phyloP scores from a whole-genome alignment of 1,139 yeast species.

The Suhomyces choctaworum region DNA sequence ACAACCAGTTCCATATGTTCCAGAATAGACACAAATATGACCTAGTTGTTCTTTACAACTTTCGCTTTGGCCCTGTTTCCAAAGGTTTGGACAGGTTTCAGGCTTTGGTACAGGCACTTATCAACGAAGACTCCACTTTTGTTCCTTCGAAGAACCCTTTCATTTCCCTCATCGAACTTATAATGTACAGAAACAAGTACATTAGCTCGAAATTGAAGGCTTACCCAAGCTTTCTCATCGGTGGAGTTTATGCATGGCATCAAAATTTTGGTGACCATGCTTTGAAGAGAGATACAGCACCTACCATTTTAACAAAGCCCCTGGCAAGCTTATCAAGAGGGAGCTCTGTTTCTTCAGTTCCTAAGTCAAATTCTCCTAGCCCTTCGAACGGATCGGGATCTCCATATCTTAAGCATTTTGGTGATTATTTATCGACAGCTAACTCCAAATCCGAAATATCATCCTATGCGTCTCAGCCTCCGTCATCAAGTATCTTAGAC shows the following conservation, averaged over 20 bases:
- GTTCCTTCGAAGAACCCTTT: constrained; percentile 42
- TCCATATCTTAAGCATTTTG: constrained; percentile 39
- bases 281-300: constrained; percentile 21
- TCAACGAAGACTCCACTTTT: constrained; percentile 16
- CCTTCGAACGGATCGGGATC: constrained; percentile 13
- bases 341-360: constrained; percentile 10
- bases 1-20: constrained; percentile 53
- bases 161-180: constrained; percentile 50
- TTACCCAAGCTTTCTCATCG: constrained; percentile 40
- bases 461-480: constrained; percentile 18
- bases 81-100: constrained; percentile 30
- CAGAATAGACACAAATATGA: constrained; percentile 55
- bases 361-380: constrained; percentile 1
- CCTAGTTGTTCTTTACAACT: constrained; percentile 63
- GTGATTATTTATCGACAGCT: constrained; percentile 43
- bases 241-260: constrained; percentile 46
- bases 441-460: constrained; percentile 19
- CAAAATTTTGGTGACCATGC: constrained; percentile 32
- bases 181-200: constrained; percentile 43
- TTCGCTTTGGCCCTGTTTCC: constrained; percentile 24
- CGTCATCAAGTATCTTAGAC: constrained; percentile 16
- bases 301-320: constrained; percentile 23
- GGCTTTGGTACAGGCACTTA: constrained; percentile 23
- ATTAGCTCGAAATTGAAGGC: constrained; percentile 36
- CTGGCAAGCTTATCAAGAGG: constrained; percentile 25